Base-by-base conservation (phyloP, 495 filamentous ascomycete species). In the Xylaria curta region DNA sequence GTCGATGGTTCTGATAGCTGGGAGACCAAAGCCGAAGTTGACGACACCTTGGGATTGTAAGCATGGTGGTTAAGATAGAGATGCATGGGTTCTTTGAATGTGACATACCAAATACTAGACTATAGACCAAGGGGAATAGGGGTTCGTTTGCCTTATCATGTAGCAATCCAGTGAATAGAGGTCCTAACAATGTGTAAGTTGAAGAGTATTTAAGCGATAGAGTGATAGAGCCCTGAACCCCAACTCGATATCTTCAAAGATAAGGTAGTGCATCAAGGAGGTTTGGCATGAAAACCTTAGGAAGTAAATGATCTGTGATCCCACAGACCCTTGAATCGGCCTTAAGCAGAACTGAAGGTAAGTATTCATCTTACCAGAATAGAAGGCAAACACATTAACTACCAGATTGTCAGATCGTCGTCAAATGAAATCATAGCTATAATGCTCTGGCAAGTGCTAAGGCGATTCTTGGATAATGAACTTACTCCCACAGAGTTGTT, bases 1-100 rank as follows among this genome's bases (percentile, higher is more conserved):
- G 76, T 94, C 91, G 71, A 94, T 94, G 2, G 90, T 92, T 78
- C 89, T 89, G 47, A 94, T 81, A 28, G 91, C 91, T 0, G 91
- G 91, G 28, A 93, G 84, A 3, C 91, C 89, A 69, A 92, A 92
- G 46, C 92, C 75, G 80, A 89, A 93, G 76, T 93, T 93, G 54
- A 92, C 86, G 15, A 91, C 81, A 7, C 91, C 91, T 79, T 17
- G 24, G 12, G 26, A 36, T 47, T 36, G 40, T 69, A 33, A 47
- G 53, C 46, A 40, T 60, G 54, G 4, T 9, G 10, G 24, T 12
- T 36, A 21, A 9, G 19, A 15, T 33, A 3, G 33, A 15, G 63
- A 42, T 33, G 26, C 4, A 0, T 64, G 31, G 17, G 28, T 5
- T 1, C 10, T 53, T 21, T 61, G 40, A 17, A 13, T 54, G 19